Conservation (phyloP, 331 rosid genomes). For the Phaseolus coccineus region DNA sequence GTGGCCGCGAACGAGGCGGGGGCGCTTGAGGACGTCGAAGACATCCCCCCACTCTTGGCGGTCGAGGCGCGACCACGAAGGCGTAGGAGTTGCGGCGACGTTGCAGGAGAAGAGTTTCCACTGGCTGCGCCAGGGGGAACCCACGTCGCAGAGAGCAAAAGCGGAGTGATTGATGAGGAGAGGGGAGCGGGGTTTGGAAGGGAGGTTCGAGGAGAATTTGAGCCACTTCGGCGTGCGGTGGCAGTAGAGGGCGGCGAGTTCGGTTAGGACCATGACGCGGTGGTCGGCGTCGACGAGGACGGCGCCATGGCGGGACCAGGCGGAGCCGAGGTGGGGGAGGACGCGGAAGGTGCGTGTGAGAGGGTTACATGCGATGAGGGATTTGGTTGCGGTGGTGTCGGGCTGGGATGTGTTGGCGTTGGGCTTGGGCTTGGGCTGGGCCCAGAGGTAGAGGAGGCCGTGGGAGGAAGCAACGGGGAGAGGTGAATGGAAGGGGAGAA, state of each 20-base stretch:
- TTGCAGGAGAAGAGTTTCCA: slow-evolving; percentile 82
- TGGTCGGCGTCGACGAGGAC: slow-evolving; percentile 75
- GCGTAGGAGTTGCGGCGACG: neutral
- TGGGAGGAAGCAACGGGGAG: slow-evolving; percentile 86
- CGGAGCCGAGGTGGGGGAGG: slow-evolving; percentile 88
- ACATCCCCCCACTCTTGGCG: slow-evolving; percentile 87
- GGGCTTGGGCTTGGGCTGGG: slow-evolving; percentile 57
- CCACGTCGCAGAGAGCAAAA: slow-evolving; percentile 83
- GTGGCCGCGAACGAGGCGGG: slow-evolving; percentile 71
- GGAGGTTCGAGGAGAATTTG: slow-evolving; percentile 81
- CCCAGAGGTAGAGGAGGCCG: slow-evolving; percentile 92
- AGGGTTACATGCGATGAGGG: slow-evolving; percentile 82
- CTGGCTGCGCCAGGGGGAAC: slow-evolving; percentile 90
- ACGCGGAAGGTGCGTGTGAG: slow-evolving; percentile 70
- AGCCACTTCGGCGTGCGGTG: slow-evolving; percentile 54
- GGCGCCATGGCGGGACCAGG: slow-evolving; percentile 95
- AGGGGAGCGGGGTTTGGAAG: slow-evolving; percentile 89
- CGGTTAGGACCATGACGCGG: slow-evolving; percentile 84
- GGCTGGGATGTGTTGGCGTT: slow-evolving; percentile 2
- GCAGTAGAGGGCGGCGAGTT: slow-evolving; percentile 82
- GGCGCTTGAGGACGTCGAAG: slow-evolving; percentile 76
- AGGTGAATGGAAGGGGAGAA: slow-evolving; percentile 76
- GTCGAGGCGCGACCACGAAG: slow-evolving; percentile 68
- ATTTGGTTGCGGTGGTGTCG: slow-evolving; percentile 41
- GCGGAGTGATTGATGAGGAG: slow-evolving; percentile 66